Percentiles rank a stretch among this genome's conserved stretches.
These are phyloP conservation scores for Emmonsiellopsis sp. DNA, from an alignment of 2,329 filamentous ascomycete species.

Conservation along the genomic window DNA sequence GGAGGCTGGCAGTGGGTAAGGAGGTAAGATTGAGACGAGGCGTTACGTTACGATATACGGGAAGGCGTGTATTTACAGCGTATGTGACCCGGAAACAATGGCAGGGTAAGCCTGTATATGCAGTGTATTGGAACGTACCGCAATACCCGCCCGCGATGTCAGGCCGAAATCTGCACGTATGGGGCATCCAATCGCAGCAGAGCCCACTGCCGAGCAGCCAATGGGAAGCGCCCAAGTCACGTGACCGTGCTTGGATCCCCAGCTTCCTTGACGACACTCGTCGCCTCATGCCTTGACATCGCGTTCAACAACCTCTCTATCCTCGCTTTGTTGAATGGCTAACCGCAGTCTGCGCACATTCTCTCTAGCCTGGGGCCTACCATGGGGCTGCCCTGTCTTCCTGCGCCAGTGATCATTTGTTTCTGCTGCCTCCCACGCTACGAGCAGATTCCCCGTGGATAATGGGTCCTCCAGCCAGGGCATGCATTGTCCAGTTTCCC, in stretches of 20 bases:
- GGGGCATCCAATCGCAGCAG: constrained; percentile 11
- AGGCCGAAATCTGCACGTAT: constrained; percentile 1
- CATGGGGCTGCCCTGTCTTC: neutral
- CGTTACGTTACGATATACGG: too few species aligned
- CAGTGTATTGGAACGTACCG: neutral
- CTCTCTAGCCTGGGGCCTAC: neutral
- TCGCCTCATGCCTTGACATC: neutral
- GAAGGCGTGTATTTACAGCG: too few species aligned
- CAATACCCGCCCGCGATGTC: neutral
- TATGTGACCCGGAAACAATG: too few species aligned
- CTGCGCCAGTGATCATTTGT: neutral
- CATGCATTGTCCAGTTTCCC: neutral
- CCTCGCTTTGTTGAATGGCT: neutral
- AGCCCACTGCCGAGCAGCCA: neutral
- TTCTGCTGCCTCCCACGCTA: neutral
- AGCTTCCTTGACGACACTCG: too few species aligned
- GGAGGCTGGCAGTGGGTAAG: too few species aligned
- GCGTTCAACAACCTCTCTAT: neutral
- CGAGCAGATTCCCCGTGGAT: neutral
- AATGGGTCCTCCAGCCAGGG: neutral
- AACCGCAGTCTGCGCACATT: neutral
- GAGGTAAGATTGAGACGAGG: too few species aligned
- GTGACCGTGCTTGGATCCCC: neutral
- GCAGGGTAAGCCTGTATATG: too few species aligned
- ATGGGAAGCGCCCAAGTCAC: neutral